Evolutionary conservation across 257 asterid species (phyloP).

Genomic region (Primulina huaijiensis): DNA sequence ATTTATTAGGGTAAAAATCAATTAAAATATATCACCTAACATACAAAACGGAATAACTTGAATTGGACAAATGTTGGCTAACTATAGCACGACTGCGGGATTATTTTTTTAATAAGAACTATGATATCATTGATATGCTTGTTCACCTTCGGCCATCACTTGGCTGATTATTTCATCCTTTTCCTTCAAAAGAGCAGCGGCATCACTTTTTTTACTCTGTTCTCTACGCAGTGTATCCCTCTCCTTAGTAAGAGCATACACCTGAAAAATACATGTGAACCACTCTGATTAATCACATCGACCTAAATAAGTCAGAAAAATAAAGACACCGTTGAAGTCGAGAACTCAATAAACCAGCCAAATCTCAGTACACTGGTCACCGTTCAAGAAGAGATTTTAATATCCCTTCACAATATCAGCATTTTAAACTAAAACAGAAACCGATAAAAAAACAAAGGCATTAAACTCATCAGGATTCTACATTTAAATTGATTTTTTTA

Average conservation of each 20-base stretch:
- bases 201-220: slow-evolving; percentile 80
- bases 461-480: neutral
- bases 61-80: slow-evolving; percentile 7
- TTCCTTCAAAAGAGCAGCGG: slow-evolving; percentile 94
- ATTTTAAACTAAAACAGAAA: neutral
- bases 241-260: slow-evolving; percentile 81
- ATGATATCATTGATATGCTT: slow-evolving; percentile 5
- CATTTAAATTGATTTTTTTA: neutral
- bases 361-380: neutral
- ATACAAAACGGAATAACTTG: slow-evolving; percentile 5
- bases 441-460: neutral
- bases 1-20: slow-evolving; percentile 4
- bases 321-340: slow-evolving; percentile 1
- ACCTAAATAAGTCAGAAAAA: slow-evolving; percentile 12
- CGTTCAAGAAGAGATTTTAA: neutral
- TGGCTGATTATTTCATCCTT: slow-evolving; percentile 91
- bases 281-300: slow-evolving; percentile 6
- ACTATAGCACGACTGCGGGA: neutral
- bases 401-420: neutral
- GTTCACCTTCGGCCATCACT: slow-evolving; percentile 94
- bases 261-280: slow-evolving; percentile 46
- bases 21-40: neutral
- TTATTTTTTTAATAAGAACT: neutral
- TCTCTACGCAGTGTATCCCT: slow-evolving; percentile 93
- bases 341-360: slow-evolving; percentile 12